Base-by-base conservation (phyloP, 805 yeast species). In the Sugiyamaella floridensis region DNA sequence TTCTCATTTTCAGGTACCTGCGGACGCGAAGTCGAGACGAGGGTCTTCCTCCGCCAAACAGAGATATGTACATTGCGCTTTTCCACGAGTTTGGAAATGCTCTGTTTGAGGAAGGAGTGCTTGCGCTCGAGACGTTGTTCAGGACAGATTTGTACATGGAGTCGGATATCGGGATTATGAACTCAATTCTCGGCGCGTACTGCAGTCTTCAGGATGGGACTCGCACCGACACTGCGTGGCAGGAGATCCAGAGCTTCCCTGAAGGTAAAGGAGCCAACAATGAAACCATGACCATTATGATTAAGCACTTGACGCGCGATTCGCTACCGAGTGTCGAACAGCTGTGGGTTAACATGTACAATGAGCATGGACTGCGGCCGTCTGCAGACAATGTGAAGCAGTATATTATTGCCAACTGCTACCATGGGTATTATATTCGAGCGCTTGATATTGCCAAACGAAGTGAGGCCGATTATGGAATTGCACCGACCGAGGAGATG, bases 331-430 rank as follows among this genome's bases (percentile, higher is more conserved):
- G 73, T 50, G 86, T 83, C 7, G 77, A 76, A 53, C 72, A 76
- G 43, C 77, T 84, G 43, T 86, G 89, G 85, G 73, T 76, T 50
- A 77, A 77, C 53, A 64, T 86, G 22, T 76, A 83, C 0, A 70
- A 70, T 41, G 53, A 61, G 16, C 80, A 73, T 59, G 77, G 76
- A 0, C 66, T 86, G 4, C 57, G 72, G 11, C 86, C 87, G 0
- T 75, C 78, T 54, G 67, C 75, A 37, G 73, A 73, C 9, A 74
- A 82, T 34, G 77, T 76, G 62, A 75, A 74, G 42, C 88, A 84
- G 63, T 82, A 78, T 59, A 65, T 86, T 34, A 77, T 84, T 52
- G 86, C 89, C 0, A 82, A 85, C 63, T 83, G 86, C 55, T 83
- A 82, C 58, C 81, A 81, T 62, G 89, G 85, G 8, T 69, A 75